A percentile compares a stretch with the other conserved stretches of the same genome.
Conservation (phyloP, 331 rosid genomes). For the Erythrophleum ivorense region DNA sequence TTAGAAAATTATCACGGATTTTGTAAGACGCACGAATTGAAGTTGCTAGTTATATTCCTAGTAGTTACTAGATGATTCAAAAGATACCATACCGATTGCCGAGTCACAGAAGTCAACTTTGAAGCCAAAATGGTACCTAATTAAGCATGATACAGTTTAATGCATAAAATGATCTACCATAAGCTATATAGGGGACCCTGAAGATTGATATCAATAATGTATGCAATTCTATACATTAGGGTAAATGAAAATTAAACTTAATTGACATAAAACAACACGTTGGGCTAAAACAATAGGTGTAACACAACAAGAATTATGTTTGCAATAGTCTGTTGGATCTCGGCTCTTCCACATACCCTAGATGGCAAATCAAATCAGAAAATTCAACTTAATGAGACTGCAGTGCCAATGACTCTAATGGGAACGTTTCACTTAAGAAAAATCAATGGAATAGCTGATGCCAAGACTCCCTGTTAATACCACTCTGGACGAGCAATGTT, state of each 20-base stretch:
- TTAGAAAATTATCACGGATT: not conserved
- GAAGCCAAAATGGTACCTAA: not conserved
- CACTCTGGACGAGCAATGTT: constrained; percentile 17
- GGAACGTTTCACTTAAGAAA: not conserved
- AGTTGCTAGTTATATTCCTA: not conserved
- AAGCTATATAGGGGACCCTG: not conserved
- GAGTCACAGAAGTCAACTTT: not conserved
- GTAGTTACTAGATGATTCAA: too few relatives aligned
- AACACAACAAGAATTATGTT: constrained; percentile 15
- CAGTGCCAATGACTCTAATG: not conserved
- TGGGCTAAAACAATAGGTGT: not conserved
- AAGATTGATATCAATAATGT: not conserved
- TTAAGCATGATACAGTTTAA: not conserved
- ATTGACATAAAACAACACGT: constrained; percentile 2
- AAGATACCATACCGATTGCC: too few relatives aligned
- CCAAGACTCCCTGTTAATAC: not conserved
- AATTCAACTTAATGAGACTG: constrained; percentile 19
- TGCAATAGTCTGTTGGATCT: not conserved
- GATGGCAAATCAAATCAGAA: constrained; percentile 24
- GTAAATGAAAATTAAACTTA: not conserved
- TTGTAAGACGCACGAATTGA: not conserved
- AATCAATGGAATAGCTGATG: not conserved
- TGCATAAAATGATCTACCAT: not conserved
- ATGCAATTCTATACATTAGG: not conserved
- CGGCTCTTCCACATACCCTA: constrained; percentile 15